Conservation (phyloP, 2,329 filamentous ascomycete genomes). For the Fusarium udum region DNA sequence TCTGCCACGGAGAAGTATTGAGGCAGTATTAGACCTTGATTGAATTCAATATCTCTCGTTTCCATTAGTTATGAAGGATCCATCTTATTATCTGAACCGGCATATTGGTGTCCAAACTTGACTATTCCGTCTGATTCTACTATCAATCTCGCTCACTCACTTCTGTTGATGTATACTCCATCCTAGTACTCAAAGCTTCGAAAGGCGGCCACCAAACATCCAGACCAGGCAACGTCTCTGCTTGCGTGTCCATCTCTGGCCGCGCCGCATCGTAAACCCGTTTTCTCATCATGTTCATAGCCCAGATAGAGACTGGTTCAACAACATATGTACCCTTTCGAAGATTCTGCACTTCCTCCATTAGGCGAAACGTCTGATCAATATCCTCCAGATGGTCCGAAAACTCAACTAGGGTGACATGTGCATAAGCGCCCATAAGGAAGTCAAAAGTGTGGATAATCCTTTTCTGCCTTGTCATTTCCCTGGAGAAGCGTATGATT, state of each 20-base stretch:
- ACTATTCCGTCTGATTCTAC: background rate
- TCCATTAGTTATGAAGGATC: accelerated
- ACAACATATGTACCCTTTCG: background rate
- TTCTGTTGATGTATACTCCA: background rate
- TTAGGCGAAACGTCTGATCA: background rate
- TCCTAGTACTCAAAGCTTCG: background rate
- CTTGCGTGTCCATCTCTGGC: accelerated
- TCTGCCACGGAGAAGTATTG: background rate
- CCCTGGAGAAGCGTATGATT: background rate
- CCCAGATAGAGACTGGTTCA: background rate
- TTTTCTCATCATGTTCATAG: background rate
- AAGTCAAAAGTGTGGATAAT: background rate
- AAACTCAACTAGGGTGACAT: background rate
- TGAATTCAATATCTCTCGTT: accelerated
- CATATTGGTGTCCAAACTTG: accelerated
- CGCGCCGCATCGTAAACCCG: background rate
- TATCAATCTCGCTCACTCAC: background rate
- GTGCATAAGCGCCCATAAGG: background rate
- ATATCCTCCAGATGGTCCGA: background rate
- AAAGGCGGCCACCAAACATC: background rate
- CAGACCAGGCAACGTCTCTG: background rate
- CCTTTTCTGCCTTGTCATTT: background rate
- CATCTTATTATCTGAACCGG: accelerated
- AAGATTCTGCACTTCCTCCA: background rate
- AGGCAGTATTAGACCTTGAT: accelerated